Percentiles rank a stretch among this genome's conserved stretches.
phyloP scores from a whole-genome alignment of 2,329 filamentous ascomycete species.

The Ophiosphaerella herpotricha region DNA sequence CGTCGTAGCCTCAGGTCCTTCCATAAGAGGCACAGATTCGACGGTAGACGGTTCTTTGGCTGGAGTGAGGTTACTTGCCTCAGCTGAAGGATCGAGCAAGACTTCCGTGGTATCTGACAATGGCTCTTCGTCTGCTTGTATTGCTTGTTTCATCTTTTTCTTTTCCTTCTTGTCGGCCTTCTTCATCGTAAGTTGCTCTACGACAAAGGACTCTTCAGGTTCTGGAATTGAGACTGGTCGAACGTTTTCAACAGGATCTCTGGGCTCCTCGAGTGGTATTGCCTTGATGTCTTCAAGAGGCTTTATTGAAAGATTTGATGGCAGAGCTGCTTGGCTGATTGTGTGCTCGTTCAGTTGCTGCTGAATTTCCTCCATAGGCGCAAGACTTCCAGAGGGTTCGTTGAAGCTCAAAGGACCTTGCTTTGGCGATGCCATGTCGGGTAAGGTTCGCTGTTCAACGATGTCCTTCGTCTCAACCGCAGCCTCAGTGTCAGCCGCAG shows the following conservation, averaged over 20 bases:
- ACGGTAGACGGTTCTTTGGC: too few species aligned
- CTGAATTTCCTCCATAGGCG: not conserved
- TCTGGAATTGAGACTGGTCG: not conserved
- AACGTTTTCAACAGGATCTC: not conserved
- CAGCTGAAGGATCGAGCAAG: too few species aligned
- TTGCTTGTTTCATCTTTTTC: too few species aligned
- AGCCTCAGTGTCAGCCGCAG: conserved; percentile 24
- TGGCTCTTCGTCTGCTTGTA: too few species aligned
- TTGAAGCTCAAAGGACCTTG: conserved; percentile 6
- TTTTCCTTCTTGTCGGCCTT: too few species aligned
- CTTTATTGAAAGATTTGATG: not conserved
- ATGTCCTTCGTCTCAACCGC: conserved; percentile 26
- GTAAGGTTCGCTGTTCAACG: conserved; percentile 12
- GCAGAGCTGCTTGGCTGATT: not conserved
- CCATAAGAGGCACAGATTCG: too few species aligned
- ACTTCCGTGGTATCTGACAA: too few species aligned
- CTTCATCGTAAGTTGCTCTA: too few species aligned
- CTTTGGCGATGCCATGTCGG: conserved; percentile 14
- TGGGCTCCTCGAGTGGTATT: not conserved
- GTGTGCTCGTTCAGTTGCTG: not conserved
- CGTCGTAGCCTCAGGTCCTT: not conserved
- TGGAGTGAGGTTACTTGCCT: too few species aligned
- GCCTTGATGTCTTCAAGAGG: conserved; percentile 3
- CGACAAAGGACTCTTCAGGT: not conserved
- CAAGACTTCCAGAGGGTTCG: conserved; percentile 3